Percentiles rank a stretch among this genome's conserved stretches.
phyloP scores from a whole-genome alignment of 345 rosid genomes.

The Physaria fendleri region DNA sequence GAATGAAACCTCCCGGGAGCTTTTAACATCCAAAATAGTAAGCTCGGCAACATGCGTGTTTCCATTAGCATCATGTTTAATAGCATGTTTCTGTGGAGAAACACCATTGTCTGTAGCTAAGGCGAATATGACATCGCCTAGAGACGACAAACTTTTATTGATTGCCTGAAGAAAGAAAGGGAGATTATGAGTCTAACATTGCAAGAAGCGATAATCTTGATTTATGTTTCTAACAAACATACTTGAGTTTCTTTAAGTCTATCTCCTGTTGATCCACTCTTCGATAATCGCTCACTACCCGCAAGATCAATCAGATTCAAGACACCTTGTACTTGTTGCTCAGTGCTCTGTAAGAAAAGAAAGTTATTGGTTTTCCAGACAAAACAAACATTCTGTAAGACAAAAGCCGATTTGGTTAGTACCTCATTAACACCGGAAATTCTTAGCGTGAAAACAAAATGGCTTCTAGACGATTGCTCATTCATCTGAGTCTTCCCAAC shows the following conservation, averaged over 20 bases:
- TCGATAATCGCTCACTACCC: slow-evolving; percentile 95
- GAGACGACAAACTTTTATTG: slow-evolving; percentile 83
- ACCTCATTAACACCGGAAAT: slow-evolving; percentile 87
- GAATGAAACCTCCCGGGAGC: slow-evolving; percentile 59
- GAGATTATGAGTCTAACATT: neutral
- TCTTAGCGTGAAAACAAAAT: slow-evolving; percentile 84
- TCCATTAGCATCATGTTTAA: slow-evolving; percentile 76
- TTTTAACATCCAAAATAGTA: slow-evolving; percentile 64
- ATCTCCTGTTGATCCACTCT: slow-evolving; percentile 96
- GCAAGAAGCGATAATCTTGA: neutral
- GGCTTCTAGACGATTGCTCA: slow-evolving; percentile 77
- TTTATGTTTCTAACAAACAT: neutral
- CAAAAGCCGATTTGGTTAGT: neutral
- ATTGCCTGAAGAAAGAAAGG: slow-evolving; percentile 52
- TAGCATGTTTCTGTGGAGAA: slow-evolving; percentile 52
- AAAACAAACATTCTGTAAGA: slow-evolving; percentile 3
- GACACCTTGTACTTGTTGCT: slow-evolving; percentile 94
- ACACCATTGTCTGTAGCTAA: slow-evolving; percentile 63
- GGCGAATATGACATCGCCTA: slow-evolving; percentile 87
- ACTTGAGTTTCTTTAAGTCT: slow-evolving; percentile 95
- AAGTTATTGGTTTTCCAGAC: neutral
- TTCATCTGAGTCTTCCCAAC: slow-evolving; percentile 96
- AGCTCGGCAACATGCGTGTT: slow-evolving; percentile 81
- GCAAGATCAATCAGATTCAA: slow-evolving; percentile 98
- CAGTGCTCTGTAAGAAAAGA: slow-evolving; percentile 52